Base-by-base conservation (phyloP, 495 filamentous ascomycete genomes). In the Talaromyces liani region DNA sequence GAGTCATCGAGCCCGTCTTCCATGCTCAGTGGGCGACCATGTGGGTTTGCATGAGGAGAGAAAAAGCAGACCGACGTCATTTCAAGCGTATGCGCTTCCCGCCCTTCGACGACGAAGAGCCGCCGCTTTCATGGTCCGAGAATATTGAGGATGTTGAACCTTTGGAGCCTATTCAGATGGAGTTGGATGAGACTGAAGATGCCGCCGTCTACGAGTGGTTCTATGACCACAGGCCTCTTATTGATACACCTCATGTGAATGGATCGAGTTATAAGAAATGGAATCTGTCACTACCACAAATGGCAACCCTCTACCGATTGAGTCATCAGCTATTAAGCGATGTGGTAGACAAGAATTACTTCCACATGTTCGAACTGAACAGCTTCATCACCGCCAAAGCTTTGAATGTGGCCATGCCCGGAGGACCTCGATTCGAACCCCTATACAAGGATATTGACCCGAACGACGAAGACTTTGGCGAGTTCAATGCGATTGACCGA, bases 71-170 rank as follows among this genome's bases (percentile, higher is more conserved):
- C 72, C 79, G 95, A 67, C 82, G 95, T 70, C 87, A 98, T 70
- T 99, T 99, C 82, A 99, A 99, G 79, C 83, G 95, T 63, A 99
- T 99, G 95, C 86, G 95, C 63, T 99, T 99, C 70, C 95, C 94
- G 55, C 95, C 95, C 0, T 99, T 99, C 69, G 95, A 99, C 70
- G 95, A 99, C 69, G 95, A 99, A 77, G 95, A 99, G 70, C 95
- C 95, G 0, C 95, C 95, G 24, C 81, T 99, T 53, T 96, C 91
- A 6, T 99, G 93, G 91, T 93, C 92, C 10, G 95, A 99, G 73
- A 99, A 99, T 67, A 94, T 99, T 60, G 95, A 98, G 71, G 95
- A 97, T 71, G 95, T 98, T 9, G 95, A 99, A 72, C 95, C 95
- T 0, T 78, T 97, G 65, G 95, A 99, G 74, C 95, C 95, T 12